These are phyloP conservation scores for Aspergillus sp. DNA, from an alignment of 2,329 filamentous ascomycete genomes.

Conservation along the genomic window DNA sequence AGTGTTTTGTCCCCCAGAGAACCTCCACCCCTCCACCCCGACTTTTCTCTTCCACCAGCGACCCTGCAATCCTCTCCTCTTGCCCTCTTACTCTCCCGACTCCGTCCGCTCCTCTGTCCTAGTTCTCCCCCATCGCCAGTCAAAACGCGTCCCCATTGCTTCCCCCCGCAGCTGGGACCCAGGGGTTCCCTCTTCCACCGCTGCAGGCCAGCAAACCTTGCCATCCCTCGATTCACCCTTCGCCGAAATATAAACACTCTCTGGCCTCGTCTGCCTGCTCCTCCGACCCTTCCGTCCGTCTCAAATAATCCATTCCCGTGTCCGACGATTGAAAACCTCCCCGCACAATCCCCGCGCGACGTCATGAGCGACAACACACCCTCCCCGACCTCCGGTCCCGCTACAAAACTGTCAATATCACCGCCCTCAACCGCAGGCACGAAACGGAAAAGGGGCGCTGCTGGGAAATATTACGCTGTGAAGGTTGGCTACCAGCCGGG, in stretches of 20 bases:
- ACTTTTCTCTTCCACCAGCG: background rate
- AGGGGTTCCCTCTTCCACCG: conserved; percentile 25
- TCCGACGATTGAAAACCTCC: background rate
- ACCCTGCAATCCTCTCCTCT: background rate
- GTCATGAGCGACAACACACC: conserved; percentile 34
- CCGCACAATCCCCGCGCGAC: conserved; percentile 3
- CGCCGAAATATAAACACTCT: conserved; percentile 1
- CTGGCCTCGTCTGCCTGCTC: conserved; percentile 7
- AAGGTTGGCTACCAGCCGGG: conserved; percentile 60
- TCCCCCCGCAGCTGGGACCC: conserved; percentile 28
- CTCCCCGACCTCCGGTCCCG: conserved; percentile 35
- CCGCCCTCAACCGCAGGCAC: conserved; percentile 41
- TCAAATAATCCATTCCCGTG: background rate
- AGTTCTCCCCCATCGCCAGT: background rate
- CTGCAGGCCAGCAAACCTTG: conserved; percentile 23
- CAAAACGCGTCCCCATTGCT: conserved; percentile 11
- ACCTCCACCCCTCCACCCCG: background rate
- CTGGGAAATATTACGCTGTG: conserved; percentile 64
- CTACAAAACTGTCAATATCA: conserved; percentile 26
- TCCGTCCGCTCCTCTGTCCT: background rate
- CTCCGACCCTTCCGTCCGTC: conserved; percentile 5
- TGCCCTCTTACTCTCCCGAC: background rate
- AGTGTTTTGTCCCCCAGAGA: background rate
- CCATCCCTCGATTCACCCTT: conserved; percentile 16
- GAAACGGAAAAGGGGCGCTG: conserved; percentile 56